Conservation (phyloP, 73 alveolate genomes). For the Paramecium pentaurelia region DNA sequence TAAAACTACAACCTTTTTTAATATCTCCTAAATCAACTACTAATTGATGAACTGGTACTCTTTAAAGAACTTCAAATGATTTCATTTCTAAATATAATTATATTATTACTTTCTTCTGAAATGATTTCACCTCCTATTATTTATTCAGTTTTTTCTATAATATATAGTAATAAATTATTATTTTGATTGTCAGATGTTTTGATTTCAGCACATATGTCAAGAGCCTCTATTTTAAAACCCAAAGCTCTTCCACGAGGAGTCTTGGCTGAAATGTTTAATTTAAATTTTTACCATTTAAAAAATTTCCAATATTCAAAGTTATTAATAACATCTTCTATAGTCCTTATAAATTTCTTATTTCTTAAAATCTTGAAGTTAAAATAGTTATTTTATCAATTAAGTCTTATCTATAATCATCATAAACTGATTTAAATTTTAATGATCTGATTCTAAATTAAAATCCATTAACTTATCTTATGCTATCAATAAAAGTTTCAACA, state of each 20-base stretch:
- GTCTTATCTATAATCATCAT: neutral
- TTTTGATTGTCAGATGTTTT: neutral
- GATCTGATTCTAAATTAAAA: conserved; percentile 18
- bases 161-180: neutral
- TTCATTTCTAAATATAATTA: neutral
- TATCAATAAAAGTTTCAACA: conserved; percentile 20
- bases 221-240: conserved; percentile 20
- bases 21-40: neutral
- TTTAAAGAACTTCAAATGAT: neutral
- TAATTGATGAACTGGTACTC: conserved; percentile 16
- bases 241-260: neutral
- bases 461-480: neutral
- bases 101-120: neutral
- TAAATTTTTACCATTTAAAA: neutral
- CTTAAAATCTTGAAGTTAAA: neutral
- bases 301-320: neutral
- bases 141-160: neutral
- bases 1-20: neutral
- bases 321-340: neutral
- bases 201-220: neutral
- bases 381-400: neutral
- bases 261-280: conserved; percentile 18
- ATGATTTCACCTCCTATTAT: neutral
- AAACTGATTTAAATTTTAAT: neutral
- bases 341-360: neutral